These are phyloP conservation scores for Metschnikowia noctiluminum DNA, from an alignment of 805 yeast genomes.

Conservation along the genomic window DNA sequence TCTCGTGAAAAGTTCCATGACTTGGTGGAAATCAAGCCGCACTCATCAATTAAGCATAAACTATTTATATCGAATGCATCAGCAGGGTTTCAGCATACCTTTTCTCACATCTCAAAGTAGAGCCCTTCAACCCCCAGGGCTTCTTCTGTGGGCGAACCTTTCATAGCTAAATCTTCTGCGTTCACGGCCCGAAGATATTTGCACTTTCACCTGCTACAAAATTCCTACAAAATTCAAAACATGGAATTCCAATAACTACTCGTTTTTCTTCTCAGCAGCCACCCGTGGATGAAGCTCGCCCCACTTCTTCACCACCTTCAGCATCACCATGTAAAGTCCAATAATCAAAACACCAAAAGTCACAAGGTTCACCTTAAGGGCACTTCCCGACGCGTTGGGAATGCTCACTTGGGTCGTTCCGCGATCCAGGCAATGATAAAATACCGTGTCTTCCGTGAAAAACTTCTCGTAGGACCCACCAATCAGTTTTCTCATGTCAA, in stretches of 20 bases:
- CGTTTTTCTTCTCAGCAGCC: neutral
- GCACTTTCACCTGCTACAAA: no score
- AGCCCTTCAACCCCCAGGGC: no score
- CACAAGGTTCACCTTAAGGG: slow-evolving; percentile 3
- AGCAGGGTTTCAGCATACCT: no score
- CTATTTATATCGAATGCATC: no score
- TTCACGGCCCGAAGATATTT: no score
- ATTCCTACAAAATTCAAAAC: no score
- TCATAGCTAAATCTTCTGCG: no score
- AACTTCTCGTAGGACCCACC: slow-evolving; percentile 36
- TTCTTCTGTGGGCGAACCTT: no score
- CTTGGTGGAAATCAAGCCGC: no score
- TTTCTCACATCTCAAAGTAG: no score
- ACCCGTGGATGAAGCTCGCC: neutral
- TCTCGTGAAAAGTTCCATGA: no score
- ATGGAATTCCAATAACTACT: neutral
- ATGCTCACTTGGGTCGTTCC: slow-evolving; percentile 8
- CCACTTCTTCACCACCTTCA: neutral
- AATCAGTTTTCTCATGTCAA: slow-evolving; percentile 25
- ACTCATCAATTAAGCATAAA: no score
- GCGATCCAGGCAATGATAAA: slow-evolving; percentile 26
- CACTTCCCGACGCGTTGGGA: slow-evolving; percentile 13
- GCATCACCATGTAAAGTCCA: slow-evolving; percentile 11
- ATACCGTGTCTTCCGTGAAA: slow-evolving; percentile 40
- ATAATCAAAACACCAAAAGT: slow-evolving; percentile 12